Conservation (phyloP, 164 flowering plant genomes). For the Berberis vulgaris region DNA sequence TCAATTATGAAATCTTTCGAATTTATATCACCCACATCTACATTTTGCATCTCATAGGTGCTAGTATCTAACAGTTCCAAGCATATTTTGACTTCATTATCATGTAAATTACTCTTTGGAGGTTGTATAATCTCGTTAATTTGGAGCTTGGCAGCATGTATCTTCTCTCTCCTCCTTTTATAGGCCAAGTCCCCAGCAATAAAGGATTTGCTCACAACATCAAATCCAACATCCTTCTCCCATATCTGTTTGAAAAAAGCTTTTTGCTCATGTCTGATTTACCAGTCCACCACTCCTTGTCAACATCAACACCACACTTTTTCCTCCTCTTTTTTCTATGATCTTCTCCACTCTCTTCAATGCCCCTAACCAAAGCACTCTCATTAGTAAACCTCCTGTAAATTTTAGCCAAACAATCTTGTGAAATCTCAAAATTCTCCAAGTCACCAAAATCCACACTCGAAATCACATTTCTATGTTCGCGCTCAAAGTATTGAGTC, state of each 20-base stretch:
- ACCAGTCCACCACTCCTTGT: too few species aligned
- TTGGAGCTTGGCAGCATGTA: too few species aligned
- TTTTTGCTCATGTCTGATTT: constrained; percentile 52
- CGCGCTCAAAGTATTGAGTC: constrained; percentile 29
- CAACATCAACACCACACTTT: constrained; percentile 11
- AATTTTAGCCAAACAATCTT: constrained; percentile 29
- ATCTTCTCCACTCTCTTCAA: constrained; percentile 11
- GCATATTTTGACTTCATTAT: constrained; percentile 2
- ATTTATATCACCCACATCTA: constrained; percentile 29
- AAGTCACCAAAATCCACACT: not conserved
- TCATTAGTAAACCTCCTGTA: constrained; percentile 31
- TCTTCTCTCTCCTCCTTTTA: constrained; percentile 53
- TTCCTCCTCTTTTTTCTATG: constrained; percentile 16
- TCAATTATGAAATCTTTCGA: constrained; percentile 86
- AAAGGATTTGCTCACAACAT: constrained; percentile 64
- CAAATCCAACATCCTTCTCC: constrained; percentile 55
- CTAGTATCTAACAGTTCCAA: too few species aligned
- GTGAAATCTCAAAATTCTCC: too few species aligned
- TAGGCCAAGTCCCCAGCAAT: constrained; percentile 30
- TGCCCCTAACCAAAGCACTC: constrained; percentile 9
- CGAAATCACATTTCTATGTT: constrained; percentile 4
- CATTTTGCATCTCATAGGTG: constrained; percentile 8
- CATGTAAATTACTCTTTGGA: too few species aligned
- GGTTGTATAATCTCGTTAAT: too few species aligned
- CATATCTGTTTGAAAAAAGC: too few species aligned